Base-by-base conservation (phyloP, 495 filamentous ascomycete species). In the Diplogelasinospora grovesii region DNA sequence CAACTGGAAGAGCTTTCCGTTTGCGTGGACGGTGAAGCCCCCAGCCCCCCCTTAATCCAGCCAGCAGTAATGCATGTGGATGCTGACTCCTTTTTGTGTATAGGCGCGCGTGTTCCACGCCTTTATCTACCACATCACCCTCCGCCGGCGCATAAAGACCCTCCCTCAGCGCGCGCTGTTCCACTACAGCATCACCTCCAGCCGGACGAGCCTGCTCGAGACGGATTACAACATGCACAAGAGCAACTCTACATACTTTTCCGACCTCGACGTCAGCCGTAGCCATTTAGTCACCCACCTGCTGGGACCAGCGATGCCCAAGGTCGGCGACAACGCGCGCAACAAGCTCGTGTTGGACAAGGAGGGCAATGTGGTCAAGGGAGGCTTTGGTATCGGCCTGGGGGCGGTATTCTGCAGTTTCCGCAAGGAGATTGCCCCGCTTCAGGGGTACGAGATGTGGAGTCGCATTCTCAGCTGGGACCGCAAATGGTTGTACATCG, bases 221-320 rank as follows among this genome's bases (percentile, higher is more conserved):
- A 78, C 73, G 53, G 86, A 92, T 63, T 83, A 86, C 65, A 90
- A 92, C 67, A 43, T 85, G 25, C 86, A 92, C 73, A 92, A 92
- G 56, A 82, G 76, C 49, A 92, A 92, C 66, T 75, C 68, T 40
- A 92, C 86, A 3, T 92, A 86, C 70, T 89, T 89, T 60, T 66
- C 79, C 52, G 86, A 90, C 59, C 73, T 89, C 11, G 86, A 90
- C 60, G 71, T 86, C 28, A 70, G 73, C 28, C 80, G 86, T 10
- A 77, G 75, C 0, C 77, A 86, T 47, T 64, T 84, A 2, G 63
- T 70, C 25, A 57, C 63, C 4, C 71, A 75, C 39, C 62, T 83
- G 0, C 62, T 80, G 24, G 71, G 61, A 46, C 64, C 54, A 39
- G 70, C 62, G 43, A 72, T 72, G 57, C 40, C 50, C 28, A 49